Base-by-base conservation (phyloP, 129 eudicot genomes). In the Heracleum sosnowskyi region DNA sequence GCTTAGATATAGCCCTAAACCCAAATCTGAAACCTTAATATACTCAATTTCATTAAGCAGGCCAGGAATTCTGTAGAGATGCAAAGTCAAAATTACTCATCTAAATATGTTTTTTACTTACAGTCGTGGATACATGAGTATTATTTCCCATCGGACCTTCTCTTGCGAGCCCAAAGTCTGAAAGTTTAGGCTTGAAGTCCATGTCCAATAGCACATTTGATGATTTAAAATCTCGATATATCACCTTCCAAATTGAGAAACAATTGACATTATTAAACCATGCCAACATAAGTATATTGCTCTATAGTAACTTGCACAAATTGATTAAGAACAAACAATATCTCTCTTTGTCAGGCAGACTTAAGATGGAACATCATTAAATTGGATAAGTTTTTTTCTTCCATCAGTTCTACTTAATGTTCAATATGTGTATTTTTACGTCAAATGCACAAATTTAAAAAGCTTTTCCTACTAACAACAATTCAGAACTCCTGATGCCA, bases 141-240 rank as follows among this genome's bases (percentile, higher is more conserved):
- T 79, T 84, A 39, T 80, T 87, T 1, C 85, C 92, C 31, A 55
- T 51, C 10, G 92, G 92, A 0, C 92, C 92, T 80, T 89, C 92
- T 69, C 92, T 74, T 37, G 92, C 92, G 42, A 89, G 87, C 51
- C 92, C 92, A 77, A 89, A 89, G 79, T 89, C 92, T 37, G 92
- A 89, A 47, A 89, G 86, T 81, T 82, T 89, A 9, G 92, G 77
- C 18, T 80, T 84, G 78, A 89, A 86, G 72, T 86, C 81, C 73
- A 69, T 47, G 55, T 84, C 92, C 84, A 89, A 51, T 5, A 89
- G 86, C 78, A 89, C 88, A 66, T 89, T 89, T 13, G 92, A 86
- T 2, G 90, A 69, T 72, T 89, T 89, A 60, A 89, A 89, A 70
- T 89, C 92, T 69, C 92, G 84, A 64, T 81, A 86, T 60, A 89